Evolutionary conservation across 2,329 filamentous ascomycete genomes (phyloP), one percentile per base, ranked within the genome.

Genomic region (Tolypocladium guangdongense): DNA sequence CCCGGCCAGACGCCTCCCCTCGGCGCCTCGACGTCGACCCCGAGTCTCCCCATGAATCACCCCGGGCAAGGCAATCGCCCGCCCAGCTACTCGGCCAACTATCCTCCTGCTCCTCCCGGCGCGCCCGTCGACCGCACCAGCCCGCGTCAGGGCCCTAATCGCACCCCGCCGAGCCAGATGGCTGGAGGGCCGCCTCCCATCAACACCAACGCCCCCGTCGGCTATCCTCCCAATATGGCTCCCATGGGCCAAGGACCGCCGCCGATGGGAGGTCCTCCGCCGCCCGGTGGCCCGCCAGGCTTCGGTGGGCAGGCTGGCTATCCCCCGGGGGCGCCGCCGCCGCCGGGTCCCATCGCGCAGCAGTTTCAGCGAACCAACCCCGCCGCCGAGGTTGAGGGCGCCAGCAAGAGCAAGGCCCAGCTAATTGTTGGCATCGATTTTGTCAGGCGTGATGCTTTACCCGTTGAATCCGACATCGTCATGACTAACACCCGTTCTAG

Each of bases 351-450:
- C 43, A 66, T 71, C 52, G 72, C 69, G 37, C 72, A 71, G 58
- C 72, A 74, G 58, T 63, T 69, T 68, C 68, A 69, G 63, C 62
- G 73, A 57, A 68, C 71, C 62, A 73, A 73, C 62, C 74, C 75
- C 18, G 78, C 80, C 46, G 78, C 78, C 54, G 92, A 97, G 71
- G 88, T 95, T 37, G 90, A 96, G 63, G 91, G 88, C 55, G 88
- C 85, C 63, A 90, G 86, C 64, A 84, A 89, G 68, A 95, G 86
- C 75, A 96, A 96, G 77, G 88, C 93, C 52, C 93, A 97, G 76
- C 78, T 99, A 64, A 99, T 99, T 70, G 93, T 99, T 53, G 93
- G 93, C 61, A 97, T 99, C 68, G 93, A 99, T 73, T 99, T 99
- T 78, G 93, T 95, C 76, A 75, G 85, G 47, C 43, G 18, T 18